phyloP scores from a whole-genome alignment of 2,329 filamentous ascomycete genomes.

The Aspergillus fructus region DNA sequence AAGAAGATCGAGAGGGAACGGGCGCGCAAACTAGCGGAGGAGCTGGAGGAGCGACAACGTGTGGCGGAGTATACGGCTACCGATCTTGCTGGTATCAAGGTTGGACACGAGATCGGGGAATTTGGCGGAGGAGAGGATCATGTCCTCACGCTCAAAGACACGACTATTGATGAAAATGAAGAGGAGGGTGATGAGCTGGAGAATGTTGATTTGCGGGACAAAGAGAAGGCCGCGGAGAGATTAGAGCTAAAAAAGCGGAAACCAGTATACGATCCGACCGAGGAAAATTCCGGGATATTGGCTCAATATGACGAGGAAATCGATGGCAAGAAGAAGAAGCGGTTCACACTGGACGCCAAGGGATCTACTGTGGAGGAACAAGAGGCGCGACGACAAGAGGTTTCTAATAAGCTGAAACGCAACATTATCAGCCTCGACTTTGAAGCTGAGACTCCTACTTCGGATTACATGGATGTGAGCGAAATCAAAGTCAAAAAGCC shows the following conservation, averaged over 20 bases:
- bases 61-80: slow-evolving; percentile 78
- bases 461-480: slow-evolving; percentile 84
- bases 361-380: slow-evolving; percentile 68
- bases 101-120: slow-evolving; percentile 79
- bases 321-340: slow-evolving; percentile 81
- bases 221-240: slow-evolving; percentile 57
- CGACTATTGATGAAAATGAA: slow-evolving; percentile 77
- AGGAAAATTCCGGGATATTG: slow-evolving; percentile 68
- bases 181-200: slow-evolving; percentile 84
- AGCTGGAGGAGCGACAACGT: slow-evolving; percentile 73
- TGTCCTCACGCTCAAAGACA: slow-evolving; percentile 90
- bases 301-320: slow-evolving; percentile 97
- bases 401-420: slow-evolving; percentile 61
- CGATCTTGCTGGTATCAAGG: slow-evolving; percentile 85
- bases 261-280: slow-evolving; percentile 81
- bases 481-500: slow-evolving; percentile 93
- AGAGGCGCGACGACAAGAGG: slow-evolving; percentile 54
- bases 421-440: slow-evolving; percentile 78
- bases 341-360: slow-evolving; percentile 79
- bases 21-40: slow-evolving; percentile 68
- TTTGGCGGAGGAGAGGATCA: slow-evolving; percentile 82
- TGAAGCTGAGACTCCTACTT: slow-evolving; percentile 61
- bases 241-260: slow-evolving; percentile 88
- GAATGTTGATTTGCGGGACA: slow-evolving; percentile 42
- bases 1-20: slow-evolving; percentile 80